Conservation (phyloP, 139 green algal genomes). For the Picochlorum sp. region DNA sequence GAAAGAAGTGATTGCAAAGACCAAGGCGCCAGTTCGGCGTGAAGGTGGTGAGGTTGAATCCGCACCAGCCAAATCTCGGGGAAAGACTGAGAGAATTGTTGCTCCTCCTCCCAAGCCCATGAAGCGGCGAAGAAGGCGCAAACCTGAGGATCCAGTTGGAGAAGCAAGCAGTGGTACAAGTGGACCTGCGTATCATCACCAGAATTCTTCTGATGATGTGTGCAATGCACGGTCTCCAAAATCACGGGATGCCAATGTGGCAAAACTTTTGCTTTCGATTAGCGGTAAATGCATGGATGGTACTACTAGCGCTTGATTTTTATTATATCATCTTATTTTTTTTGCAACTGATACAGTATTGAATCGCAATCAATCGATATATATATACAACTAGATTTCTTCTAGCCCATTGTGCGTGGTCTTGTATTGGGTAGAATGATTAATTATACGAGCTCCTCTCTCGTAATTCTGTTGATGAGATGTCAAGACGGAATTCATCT, state of each 20-base stretch:
- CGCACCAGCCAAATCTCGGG: constrained; percentile 2
- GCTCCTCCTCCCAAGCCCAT: background rate
- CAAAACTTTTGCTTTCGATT: constrained; percentile 21
- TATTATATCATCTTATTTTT: constrained; percentile 3
- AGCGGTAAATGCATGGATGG: constrained; percentile 11
- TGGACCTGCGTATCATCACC: constrained; percentile 9
- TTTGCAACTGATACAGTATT: constrained; percentile 1
- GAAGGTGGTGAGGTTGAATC: constrained; percentile 22
- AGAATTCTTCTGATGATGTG: background rate
- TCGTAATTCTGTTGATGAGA: constrained; percentile 67
- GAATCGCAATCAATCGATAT: no score
- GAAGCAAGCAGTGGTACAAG: constrained; percentile 31
- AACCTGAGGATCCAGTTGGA: constrained; percentile 12
- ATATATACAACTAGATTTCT: background rate
- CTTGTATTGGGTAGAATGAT: no score
- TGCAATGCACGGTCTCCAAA: background rate
- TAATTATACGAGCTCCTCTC: background rate
- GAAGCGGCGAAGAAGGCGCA: constrained; percentile 8
- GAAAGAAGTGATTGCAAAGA: background rate
- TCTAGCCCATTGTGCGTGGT: background rate
- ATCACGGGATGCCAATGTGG: constrained; percentile 13
- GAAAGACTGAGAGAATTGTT: background rate
- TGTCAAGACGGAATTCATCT: constrained; percentile 49
- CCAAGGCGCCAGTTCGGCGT: background rate
- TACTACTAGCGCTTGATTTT: constrained; percentile 7